A percentile compares a stretch with the other conserved stretches of the same genome.
Conservation (phyloP, 345 rosid species). For the Syzygium oleosum region DNA sequence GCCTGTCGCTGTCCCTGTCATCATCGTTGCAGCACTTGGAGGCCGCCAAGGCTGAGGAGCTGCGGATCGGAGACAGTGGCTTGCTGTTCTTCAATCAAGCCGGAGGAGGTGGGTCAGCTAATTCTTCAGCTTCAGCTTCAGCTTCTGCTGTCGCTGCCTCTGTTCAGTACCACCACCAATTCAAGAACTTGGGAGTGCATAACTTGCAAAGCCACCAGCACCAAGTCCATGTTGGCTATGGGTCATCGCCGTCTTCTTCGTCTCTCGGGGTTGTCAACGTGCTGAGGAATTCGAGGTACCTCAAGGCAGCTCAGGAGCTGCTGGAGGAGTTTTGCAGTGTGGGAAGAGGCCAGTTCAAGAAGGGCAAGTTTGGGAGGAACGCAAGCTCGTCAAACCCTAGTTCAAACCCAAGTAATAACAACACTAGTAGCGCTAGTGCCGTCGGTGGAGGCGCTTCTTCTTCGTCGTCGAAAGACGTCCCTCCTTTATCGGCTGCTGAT, state of each 20-base stretch:
- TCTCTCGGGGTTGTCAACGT: conserved; percentile 54
- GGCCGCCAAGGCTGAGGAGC: conserved; percentile 82
- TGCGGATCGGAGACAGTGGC: conserved; percentile 47
- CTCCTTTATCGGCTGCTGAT: conserved; percentile 70
- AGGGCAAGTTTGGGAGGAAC: conserved; percentile 22
- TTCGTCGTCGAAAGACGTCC: conserved; percentile 42
- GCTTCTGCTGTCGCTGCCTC: conserved; percentile 6
- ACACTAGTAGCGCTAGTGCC: conserved; percentile 11
- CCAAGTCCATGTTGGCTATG: conserved; percentile 41
- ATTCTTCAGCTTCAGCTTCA: not conserved
- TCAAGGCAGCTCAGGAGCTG: conserved; percentile 73
- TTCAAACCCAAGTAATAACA: conserved; percentile 22
- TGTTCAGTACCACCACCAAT: conserved; percentile 18
- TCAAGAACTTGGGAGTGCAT: conserved; percentile 21
- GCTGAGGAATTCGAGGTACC: conserved; percentile 70
- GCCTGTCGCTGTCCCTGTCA: conserved; percentile 78
- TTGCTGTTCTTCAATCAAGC: conserved; percentile 35
- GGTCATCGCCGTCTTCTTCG: conserved; percentile 15
- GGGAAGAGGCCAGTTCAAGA: conserved; percentile 75
- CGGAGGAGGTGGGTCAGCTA: conserved; percentile 1
- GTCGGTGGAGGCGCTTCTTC: conserved; percentile 27
- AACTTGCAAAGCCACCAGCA: conserved; percentile 15
- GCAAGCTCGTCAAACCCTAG: conserved; percentile 56
- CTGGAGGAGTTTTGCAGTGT: conserved; percentile 93
- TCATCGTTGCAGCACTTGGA: conserved; percentile 74